A percentile compares a stretch with the other conserved stretches of the same genome.
These are phyloP conservation scores for Posidonia oceanica DNA, from an alignment of 116 monocot species.

Conservation along the genomic window DNA sequence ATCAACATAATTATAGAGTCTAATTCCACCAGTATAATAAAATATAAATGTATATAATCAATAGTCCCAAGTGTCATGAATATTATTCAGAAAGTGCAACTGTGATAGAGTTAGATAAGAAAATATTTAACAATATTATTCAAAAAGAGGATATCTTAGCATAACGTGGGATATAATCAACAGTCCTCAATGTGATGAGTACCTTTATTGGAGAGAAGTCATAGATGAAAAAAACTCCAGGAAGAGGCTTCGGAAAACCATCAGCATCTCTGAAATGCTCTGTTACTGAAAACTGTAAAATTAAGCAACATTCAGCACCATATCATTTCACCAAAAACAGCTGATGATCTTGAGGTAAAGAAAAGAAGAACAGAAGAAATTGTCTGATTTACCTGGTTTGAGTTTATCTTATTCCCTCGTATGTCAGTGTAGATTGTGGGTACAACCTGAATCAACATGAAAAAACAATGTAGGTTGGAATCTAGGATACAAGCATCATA, in stretches of 20 bases:
- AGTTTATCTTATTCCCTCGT: conserved; percentile 69
- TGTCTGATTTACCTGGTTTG: conserved; percentile 61
- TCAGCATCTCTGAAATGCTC: conserved; percentile 76
- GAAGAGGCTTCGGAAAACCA: conserved; percentile 44
- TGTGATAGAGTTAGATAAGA: too few species aligned
- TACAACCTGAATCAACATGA: conserved; percentile 58
- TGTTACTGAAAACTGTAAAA: conserved; percentile 91
- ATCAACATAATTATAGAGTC: too few species aligned
- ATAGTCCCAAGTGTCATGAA: too few species aligned
- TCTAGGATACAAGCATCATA: not conserved
- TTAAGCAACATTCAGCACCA: not conserved
- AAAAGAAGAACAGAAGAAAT: not conserved
- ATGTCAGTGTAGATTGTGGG: conserved; percentile 85
- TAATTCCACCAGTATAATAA: too few species aligned
- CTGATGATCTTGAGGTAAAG: not conserved
- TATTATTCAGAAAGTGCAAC: too few species aligned
- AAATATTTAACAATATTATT: too few species aligned
- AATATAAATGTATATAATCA: too few species aligned
- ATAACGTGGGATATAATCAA: too few species aligned
- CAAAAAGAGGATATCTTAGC: too few species aligned
- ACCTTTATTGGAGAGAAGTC: conserved; percentile 98
- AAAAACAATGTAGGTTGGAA: not conserved
- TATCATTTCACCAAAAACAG: not conserved
- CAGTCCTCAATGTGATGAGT: not conserved
- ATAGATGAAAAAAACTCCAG: conserved; percentile 84